Percentiles rank a stretch among this genome's conserved stretches.
phyloP scores from a whole-genome alignment of 495 filamentous ascomycete species.

The Durotheca rogersii region DNA sequence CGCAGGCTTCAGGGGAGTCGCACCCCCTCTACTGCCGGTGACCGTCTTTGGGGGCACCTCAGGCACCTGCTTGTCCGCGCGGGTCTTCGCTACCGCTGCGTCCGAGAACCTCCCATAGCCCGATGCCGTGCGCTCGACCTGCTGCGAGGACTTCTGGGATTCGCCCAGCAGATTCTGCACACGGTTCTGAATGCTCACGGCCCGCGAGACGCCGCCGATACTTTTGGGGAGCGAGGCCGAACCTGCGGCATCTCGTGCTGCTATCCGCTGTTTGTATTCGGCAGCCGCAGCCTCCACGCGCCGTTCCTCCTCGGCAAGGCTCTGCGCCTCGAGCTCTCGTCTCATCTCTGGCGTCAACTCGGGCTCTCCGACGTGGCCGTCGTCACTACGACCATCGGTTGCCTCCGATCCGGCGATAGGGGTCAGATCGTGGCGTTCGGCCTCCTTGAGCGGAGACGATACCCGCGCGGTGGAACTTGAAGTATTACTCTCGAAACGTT shows the following conservation, averaged over 20 bases:
- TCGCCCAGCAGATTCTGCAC: constrained; percentile 87
- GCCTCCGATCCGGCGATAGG: constrained; percentile 77
- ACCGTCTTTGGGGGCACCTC: constrained; percentile 24
- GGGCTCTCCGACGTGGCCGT: constrained; percentile 59
- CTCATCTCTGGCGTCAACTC: constrained; percentile 86
- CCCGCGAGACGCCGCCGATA: constrained; percentile 62
- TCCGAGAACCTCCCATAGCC: constrained; percentile 88
- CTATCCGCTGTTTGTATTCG: constrained; percentile 79
- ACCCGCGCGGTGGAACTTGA: constrained; percentile 48
- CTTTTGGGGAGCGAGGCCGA: constrained; percentile 46
- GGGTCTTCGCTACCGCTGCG: constrained; percentile 25
- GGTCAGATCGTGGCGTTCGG: constrained; percentile 59
- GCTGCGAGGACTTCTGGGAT: constrained; percentile 57
- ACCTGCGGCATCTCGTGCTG: constrained; percentile 54
- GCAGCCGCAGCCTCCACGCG: constrained; percentile 91
- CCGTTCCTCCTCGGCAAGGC: constrained; percentile 84
- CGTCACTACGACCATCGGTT: constrained; percentile 67
- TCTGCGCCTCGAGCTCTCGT: constrained; percentile 81
- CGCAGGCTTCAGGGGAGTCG: constrained; percentile 26
- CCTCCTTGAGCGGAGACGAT: constrained; percentile 56
- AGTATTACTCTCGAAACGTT: constrained; percentile 74
- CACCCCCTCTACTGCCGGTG: constrained; percentile 13
- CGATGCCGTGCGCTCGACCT: constrained; percentile 70
- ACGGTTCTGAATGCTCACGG: constrained; percentile 83
- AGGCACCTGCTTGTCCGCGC: constrained; percentile 29